Conservation (phyloP, 306 rosid species). For the Astragalus glycyphyllos region DNA sequence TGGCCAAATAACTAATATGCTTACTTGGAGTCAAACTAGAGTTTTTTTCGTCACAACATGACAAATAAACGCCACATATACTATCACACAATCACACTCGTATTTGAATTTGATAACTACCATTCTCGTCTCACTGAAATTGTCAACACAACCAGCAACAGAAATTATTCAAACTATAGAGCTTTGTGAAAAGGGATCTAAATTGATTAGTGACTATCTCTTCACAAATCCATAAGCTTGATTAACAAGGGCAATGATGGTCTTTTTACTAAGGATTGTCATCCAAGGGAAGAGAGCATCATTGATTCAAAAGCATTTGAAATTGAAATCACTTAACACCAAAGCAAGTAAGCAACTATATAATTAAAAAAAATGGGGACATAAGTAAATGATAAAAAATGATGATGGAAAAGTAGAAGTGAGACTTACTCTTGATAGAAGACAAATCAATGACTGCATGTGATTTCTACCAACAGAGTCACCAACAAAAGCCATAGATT, state of each 20-base stretch:
- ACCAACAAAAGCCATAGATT: conserved; percentile 88
- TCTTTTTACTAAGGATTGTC: background rate
- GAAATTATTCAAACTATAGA: too few species aligned
- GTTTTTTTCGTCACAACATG: too few species aligned
- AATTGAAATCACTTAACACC: conserved; percentile 20
- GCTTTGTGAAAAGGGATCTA: background rate
- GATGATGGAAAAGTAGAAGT: background rate
- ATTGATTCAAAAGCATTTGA: conserved; percentile 4
- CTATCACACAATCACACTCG: too few species aligned
- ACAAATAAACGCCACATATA: too few species aligned
- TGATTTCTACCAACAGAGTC: conserved; percentile 92
- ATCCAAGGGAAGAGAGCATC: conserved; percentile 12
- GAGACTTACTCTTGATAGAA: conserved; percentile 53
- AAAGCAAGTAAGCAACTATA: conserved; percentile 41
- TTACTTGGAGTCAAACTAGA: background rate
- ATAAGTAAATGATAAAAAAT: conserved; percentile 11
- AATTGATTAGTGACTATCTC: conserved; percentile 2
- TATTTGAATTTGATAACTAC: too few species aligned
- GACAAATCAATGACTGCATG: conserved; percentile 83
- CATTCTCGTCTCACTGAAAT: too few species aligned
- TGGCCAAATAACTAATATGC: background rate
- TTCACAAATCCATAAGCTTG: conserved; percentile 14
- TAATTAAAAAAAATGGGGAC: background rate
- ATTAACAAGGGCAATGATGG: conserved; percentile 41
- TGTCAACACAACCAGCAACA: too few species aligned